Percentiles rank a stretch among this genome's conserved stretches.
Evolutionary conservation across 768 basidiomycete genomes (phyloP).

Genomic region (Lentinula boryana): DNA sequence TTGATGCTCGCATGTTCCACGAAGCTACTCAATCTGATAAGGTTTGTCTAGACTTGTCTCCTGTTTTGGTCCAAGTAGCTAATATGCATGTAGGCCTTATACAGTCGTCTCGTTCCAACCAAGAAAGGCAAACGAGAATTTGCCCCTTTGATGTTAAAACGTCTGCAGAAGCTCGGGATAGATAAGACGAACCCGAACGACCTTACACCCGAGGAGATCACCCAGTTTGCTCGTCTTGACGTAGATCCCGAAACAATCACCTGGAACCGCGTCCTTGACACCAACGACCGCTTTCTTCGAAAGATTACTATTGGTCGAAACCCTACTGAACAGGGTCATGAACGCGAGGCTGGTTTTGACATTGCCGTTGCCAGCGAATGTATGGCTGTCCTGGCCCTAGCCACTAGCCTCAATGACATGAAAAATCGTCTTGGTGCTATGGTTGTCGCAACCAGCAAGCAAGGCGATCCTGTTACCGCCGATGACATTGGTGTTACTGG

Average conservation of each 20-base stretch:
- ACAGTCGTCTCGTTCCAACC: constrained; percentile 83
- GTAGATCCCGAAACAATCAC: constrained; percentile 89
- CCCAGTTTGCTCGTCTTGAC: constrained; percentile 85
- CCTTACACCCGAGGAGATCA: constrained; percentile 89
- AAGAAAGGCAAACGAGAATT: constrained; percentile 96
- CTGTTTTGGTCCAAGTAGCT: not conserved
- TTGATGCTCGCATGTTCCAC: constrained; percentile 97
- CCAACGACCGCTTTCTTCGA: constrained; percentile 94
- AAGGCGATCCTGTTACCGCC: constrained; percentile 88
- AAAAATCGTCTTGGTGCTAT: constrained; percentile 87
- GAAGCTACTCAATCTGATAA: constrained; percentile 95
- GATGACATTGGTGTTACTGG: constrained; percentile 96
- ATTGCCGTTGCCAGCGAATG: constrained; percentile 96
- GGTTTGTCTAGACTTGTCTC: constrained; percentile 24
- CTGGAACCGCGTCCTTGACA: constrained; percentile 96
- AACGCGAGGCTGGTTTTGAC: constrained; percentile 89
- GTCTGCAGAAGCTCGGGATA: constrained; percentile 92
- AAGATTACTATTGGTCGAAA: constrained; percentile 92
- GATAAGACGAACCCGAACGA: constrained; percentile 90
- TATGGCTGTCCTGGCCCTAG: constrained; percentile 95
- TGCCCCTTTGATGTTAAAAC: constrained; percentile 93
- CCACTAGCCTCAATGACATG: constrained; percentile 88
- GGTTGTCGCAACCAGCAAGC: constrained; percentile 93
- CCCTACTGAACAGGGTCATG: constrained; percentile 83
- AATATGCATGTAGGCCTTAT: constrained; percentile 52